A percentile compares a stretch with the other conserved stretches of the same genome.
Evolutionary conservation across 179 eudicot genomes (phyloP).

Genomic region (Kewa caespitosa): DNA sequence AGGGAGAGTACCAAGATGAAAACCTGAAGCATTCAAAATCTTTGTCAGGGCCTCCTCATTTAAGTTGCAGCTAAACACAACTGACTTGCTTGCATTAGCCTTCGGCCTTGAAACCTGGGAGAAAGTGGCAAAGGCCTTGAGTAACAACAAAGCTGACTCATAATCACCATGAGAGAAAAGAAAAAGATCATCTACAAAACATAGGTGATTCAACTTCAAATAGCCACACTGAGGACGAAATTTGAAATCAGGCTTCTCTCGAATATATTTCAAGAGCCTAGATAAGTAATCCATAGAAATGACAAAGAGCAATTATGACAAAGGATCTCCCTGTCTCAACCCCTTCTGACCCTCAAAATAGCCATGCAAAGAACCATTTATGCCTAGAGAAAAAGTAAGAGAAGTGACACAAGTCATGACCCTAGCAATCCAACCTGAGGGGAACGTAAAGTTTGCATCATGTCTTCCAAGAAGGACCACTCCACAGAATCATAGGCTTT

Average conservation of each 20-base stretch:
- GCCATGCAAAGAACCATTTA: background rate
- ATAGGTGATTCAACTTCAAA: background rate
- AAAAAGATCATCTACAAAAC: background rate
- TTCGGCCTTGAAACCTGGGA: background rate
- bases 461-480: background rate
- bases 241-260: no score
- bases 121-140: no score
- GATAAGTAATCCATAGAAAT: background rate
- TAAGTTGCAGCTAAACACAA: no score
- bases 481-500: constrained; percentile 4
- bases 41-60: no score
- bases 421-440: no score
- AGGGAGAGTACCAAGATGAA: no score
- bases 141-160: no score
- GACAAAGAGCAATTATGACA: background rate
- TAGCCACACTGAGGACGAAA: background rate
- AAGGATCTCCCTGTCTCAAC: background rate
- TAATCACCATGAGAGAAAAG: no score
- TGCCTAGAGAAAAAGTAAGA: background rate
- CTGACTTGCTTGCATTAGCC: background rate
- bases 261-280: background rate
- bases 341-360: background rate
- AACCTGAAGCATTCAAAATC: no score
- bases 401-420: background rate
- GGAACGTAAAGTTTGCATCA: background rate